Base-by-base conservation (phyloP, 306 rosid species). In the Dalbergia cultrata region DNA sequence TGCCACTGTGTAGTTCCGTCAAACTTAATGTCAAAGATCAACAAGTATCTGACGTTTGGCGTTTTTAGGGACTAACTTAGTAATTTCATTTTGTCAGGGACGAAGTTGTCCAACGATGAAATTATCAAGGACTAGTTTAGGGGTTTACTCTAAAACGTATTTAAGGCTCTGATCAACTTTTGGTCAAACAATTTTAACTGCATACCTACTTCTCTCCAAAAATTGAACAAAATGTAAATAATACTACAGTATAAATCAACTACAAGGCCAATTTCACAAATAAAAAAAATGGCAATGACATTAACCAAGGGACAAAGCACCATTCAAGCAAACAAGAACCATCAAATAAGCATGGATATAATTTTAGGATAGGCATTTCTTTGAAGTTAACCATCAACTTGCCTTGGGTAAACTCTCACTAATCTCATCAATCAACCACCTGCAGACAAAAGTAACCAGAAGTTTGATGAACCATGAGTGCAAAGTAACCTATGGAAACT, bases 341-440 rank as follows among this genome's bases (percentile, higher is more conserved):
- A 50, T 18, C 70, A 77, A 43, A 78, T 66, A 34, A 68, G 37
- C 75, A 68, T 35, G 50, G 52, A 47, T 35, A 86, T 76, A 67
- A 11, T 22, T 61, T 65, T 67, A 76, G 60, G 19, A 75, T 58
- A 49, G 18, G 34, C 69, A 83, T 80, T 52, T 68, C 74, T 86
- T 76, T 58, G 50, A 73, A 80, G 83, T 67, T 70, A 76, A 67
- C 67, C 61, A 62, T 66, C 54, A 82, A 73, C 92, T 88, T 88
- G 75, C 98, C 94, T 93, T 88, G 45, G 97, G 96, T 82, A 95
- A 86, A 88, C 96, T 95, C 80, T 95, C 99, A 60, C 73, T 77
- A 17, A 95, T 89, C 86, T 95, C 99, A 71, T 91, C 99, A 87
- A 95, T 61, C 92, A 95, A 80, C 99, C 99, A 95, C 86, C 99